Evolutionary conservation across 2,329 filamentous ascomycete genomes (phyloP).

Genomic region (Fusarium globosum): DNA sequence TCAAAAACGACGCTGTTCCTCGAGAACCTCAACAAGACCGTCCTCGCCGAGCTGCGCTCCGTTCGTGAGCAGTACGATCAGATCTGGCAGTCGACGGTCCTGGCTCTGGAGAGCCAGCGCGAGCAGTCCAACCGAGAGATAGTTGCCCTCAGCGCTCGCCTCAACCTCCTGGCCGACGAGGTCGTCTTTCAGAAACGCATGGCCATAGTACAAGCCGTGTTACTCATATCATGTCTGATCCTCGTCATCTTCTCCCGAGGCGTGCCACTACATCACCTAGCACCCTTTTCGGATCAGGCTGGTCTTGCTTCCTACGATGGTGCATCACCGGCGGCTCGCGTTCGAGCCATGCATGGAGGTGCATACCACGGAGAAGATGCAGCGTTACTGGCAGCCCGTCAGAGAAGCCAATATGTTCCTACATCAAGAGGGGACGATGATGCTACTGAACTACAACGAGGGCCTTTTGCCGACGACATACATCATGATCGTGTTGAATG

Average conservation of each 20-base stretch:
- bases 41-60: slow-evolving; percentile 80
- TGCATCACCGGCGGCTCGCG: slow-evolving; percentile 27
- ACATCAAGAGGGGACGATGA: neutral
- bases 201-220: slow-evolving; percentile 88
- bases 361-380: slow-evolving; percentile 14
- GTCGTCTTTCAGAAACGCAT: slow-evolving; percentile 89
- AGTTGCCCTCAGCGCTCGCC: slow-evolving; percentile 79
- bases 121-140: slow-evolving; percentile 87
- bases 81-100: slow-evolving; percentile 94
- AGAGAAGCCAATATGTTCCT: slow-evolving; percentile 21
- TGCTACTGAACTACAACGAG: slow-evolving; percentile 2
- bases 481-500: slow-evolving; percentile 25
- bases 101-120: slow-evolving; percentile 89
- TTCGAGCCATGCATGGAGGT: slow-evolving; percentile 29
- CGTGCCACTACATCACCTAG: slow-evolving; percentile 52
- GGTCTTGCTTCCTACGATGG: slow-evolving; percentile 36
- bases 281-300: slow-evolving; percentile 46
- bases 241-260: slow-evolving; percentile 83
- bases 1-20: slow-evolving; percentile 86
- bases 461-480: slow-evolving; percentile 19
- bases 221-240: slow-evolving; percentile 86
- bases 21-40: slow-evolving; percentile 85
- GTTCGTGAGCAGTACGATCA: slow-evolving; percentile 92
- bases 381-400: slow-evolving; percentile 10
- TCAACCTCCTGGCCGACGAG: slow-evolving; percentile 94